These are phyloP conservation scores for Nicotiana otophora DNA, from an alignment of 257 asterid species.

Conservation along the genomic window DNA sequence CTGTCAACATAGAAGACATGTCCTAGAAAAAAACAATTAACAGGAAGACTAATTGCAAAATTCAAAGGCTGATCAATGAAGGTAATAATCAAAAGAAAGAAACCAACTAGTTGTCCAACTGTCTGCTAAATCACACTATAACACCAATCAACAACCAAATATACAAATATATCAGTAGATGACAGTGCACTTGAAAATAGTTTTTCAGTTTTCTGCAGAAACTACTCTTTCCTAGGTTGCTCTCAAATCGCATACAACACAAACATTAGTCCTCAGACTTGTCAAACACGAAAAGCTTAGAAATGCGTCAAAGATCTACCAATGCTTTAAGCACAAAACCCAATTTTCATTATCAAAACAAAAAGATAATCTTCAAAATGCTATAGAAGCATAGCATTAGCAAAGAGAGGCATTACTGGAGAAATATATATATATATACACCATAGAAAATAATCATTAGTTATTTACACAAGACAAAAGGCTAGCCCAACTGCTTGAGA, in stretches of 20 bases:
- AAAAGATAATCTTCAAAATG: no score
- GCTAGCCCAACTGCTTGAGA: not conserved
- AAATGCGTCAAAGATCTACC: not conserved
- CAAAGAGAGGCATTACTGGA: not conserved
- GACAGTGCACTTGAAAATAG: not conserved
- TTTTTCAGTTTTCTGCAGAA: not conserved
- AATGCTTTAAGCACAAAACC: not conserved
- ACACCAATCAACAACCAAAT: not conserved
- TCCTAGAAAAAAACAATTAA: not conserved
- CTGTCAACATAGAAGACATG: conserved; percentile 36
- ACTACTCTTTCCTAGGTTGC: not conserved
- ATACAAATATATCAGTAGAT: not conserved
- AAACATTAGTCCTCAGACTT: not conserved
- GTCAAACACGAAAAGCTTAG: not conserved
- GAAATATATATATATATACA: no score
- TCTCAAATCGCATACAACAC: not conserved
- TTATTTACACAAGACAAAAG: not conserved
- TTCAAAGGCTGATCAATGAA: not conserved
- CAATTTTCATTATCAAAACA: not conserved
- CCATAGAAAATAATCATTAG: no score
- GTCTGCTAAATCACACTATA: not conserved
- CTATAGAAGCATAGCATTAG: not conserved
- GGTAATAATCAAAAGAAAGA: not conserved
- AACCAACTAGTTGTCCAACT: not conserved
- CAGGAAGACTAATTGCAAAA: not conserved